phyloP scores from a whole-genome alignment of 1,284 basidiomycete genomes.

The Xerocomus nothofagi region DNA sequence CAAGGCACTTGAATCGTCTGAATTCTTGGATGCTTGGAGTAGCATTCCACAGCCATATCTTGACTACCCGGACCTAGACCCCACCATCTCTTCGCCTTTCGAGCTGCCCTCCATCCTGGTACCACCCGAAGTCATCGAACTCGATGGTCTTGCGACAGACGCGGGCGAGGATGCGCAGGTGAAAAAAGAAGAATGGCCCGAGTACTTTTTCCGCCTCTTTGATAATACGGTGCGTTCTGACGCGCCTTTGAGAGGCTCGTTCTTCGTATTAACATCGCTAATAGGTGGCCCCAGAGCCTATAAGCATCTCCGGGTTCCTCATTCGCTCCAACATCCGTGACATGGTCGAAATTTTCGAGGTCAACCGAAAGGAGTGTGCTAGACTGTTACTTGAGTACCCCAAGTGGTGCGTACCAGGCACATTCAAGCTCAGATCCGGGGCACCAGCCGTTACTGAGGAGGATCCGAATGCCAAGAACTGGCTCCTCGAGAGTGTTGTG shows the following conservation, averaged over 20 bases:
- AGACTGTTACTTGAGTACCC: slow-evolving; percentile 85
- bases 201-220: slow-evolving; percentile 73
- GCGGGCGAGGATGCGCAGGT: slow-evolving; percentile 63
- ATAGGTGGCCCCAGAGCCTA: slow-evolving; percentile 76
- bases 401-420: slow-evolving; percentile 80
- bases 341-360: slow-evolving; percentile 88
- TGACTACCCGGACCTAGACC: slow-evolving; percentile 47
- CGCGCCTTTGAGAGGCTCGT: neutral
- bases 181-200: slow-evolving; percentile 80
- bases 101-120: slow-evolving; percentile 79
- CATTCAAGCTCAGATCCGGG: slow-evolving; percentile 76
- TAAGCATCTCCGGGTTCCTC: slow-evolving; percentile 75
- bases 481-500: slow-evolving; percentile 78
- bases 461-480: slow-evolving; percentile 59
- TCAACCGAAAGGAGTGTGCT: slow-evolving; percentile 95
- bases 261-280: slow-evolving; percentile 5
- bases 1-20: slow-evolving; percentile 51
- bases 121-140: slow-evolving; percentile 83
- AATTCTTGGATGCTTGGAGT: slow-evolving; percentile 54
- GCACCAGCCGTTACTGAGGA: slow-evolving; percentile 47
- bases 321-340: slow-evolving; percentile 81
- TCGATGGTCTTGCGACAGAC: slow-evolving; percentile 65
- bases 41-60: slow-evolving; percentile 71
- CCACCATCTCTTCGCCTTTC: slow-evolving; percentile 51
- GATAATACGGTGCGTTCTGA: slow-evolving; percentile 64